Conservation (phyloP, 1,284 basidiomycete species). For the Fomitopsis pinicola region DNA sequence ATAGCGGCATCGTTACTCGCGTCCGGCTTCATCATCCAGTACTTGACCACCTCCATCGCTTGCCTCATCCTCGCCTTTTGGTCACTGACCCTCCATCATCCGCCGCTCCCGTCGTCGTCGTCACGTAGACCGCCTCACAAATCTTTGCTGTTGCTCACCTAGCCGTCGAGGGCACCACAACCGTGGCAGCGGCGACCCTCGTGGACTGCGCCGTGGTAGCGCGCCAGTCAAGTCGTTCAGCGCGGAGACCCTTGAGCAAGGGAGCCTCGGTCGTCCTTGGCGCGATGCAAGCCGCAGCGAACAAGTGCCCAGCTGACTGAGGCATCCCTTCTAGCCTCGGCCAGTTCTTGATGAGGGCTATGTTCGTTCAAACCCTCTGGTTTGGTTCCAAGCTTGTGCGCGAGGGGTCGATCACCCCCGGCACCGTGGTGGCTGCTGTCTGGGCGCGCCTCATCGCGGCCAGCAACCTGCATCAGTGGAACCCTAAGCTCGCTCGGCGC, state of each 20-base stretch:
- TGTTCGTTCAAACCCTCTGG: conserved; percentile 98
- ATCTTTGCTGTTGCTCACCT: conserved; percentile 64
- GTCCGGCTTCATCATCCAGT: conserved; percentile 76
- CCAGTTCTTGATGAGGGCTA: conserved; percentile 81
- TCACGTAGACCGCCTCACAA: conserved; percentile 78
- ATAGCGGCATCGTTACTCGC: conserved; percentile 77
- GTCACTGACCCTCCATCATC: conserved; percentile 81
- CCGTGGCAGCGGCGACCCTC: conserved; percentile 71
- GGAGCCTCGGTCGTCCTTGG: conserved; percentile 47
- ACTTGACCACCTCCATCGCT: conserved; percentile 75
- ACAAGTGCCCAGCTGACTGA: conserved; percentile 71
- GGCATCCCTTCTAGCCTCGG: conserved; percentile 64
- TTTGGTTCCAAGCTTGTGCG: conserved; percentile 87
- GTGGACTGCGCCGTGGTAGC: conserved; percentile 76
- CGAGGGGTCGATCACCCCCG: conserved; percentile 64
- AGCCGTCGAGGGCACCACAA: conserved; percentile 60
- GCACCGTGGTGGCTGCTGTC: conserved; percentile 91
- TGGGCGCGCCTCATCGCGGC: conserved; percentile 94
- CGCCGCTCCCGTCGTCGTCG: conserved; percentile 78
- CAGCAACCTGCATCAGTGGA: conserved; percentile 79
- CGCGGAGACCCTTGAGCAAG: conserved; percentile 62
- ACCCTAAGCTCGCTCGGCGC: conserved; percentile 14
- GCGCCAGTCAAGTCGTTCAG: conserved; percentile 96
- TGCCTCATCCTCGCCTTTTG: conserved; percentile 86
- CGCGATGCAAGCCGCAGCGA: conserved; percentile 44